Evolutionary conservation across 495 filamentous ascomycete species (phyloP).

Genomic region (Aeminium ludgeri): DNA sequence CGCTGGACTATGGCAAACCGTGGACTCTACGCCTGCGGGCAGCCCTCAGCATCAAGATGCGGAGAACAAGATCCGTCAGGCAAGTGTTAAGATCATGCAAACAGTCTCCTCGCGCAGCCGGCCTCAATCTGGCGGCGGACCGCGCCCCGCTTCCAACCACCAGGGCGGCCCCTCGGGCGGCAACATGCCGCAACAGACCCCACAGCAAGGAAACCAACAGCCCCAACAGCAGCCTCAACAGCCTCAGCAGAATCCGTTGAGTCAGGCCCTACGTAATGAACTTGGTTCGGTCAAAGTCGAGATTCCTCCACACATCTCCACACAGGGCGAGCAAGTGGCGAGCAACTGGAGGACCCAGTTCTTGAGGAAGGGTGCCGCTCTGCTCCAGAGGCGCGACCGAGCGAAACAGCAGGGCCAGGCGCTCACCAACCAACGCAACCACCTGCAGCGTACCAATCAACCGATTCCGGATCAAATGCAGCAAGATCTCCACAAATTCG

Average conservation of each 20-base stretch:
- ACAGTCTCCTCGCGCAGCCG: background rate
- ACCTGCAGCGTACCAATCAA: background rate
- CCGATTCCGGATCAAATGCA: background rate
- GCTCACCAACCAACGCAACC: background rate
- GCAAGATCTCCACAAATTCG: too few species aligned
- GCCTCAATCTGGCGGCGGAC: background rate
- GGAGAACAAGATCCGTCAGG: conserved; percentile 12
- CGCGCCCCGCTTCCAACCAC: conserved; percentile 4
- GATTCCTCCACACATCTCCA: background rate
- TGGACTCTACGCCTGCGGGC: conserved; percentile 12
- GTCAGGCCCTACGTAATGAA: background rate
- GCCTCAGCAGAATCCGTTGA: conserved; percentile 6
- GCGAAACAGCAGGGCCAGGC: background rate
- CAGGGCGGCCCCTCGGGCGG: background rate
- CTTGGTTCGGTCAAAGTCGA: background rate
- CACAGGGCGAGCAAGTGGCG: background rate
- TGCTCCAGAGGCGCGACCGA: background rate
- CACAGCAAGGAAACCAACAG: conserved; percentile 9
- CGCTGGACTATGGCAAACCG: conserved; percentile 15
- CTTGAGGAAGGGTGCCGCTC: background rate
- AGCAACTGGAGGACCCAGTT: background rate
- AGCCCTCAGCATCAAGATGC: conserved; percentile 11
- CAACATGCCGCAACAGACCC: background rate
- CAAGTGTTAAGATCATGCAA: conserved; percentile 6
- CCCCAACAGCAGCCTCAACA: conserved; percentile 7